Evolutionary conservation across 148 eudicot species (phyloP), one percentile per base, ranked within the genome.

Genomic region (Heliamphora exappendiculata): DNA sequence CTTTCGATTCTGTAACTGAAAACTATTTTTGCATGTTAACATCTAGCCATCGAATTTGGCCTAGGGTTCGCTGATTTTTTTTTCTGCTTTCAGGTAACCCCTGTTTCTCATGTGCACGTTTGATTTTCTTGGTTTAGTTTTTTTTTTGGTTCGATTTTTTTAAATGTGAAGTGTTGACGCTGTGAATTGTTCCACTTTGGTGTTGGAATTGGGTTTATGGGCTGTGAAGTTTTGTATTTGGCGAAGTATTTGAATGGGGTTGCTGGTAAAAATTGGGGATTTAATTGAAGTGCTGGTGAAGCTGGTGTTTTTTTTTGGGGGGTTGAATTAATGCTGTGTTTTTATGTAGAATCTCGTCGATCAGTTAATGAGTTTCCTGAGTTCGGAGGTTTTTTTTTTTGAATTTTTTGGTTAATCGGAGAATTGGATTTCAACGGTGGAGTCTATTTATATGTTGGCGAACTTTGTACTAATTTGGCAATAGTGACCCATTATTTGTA

Each of bases 31-130:
- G 22, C 45, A 7, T 44, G 49, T 74, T 74, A 16, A 39, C 41
- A n/a, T 73, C 20, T 55, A 74, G 39, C 26, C 51, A 17, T 42
- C 39, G 36, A 45, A 39, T 47, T 70, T 8, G 73, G 37, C 29
- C 37, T 74, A 74, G 77, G 77, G 68, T 74, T 74, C 68, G 77
- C 36, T 73, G 51, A 55, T 36, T 73, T 57, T 14, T 5, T 7
- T n/a, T n/a, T n/a, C 51, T 41, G 57, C 47, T 59, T 59, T 42
- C 55, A 59, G 77, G 77, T 74, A 17, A 60, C 33, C 41, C n/a
- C n/a, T n/a, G n/a, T n/a, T n/a, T 11, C 67, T 6, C 5, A n/a
- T n/a, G n/a, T 10, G 0, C 39, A 16, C 26, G 47, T 26, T 58
- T 20, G 16, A 2, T 20, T 34, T 10, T 1, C 0, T 39, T 5